Evolutionary conservation across 805 yeast genomes (phyloP).

Genomic region (Yamadazyma paraphyllophila): DNA sequence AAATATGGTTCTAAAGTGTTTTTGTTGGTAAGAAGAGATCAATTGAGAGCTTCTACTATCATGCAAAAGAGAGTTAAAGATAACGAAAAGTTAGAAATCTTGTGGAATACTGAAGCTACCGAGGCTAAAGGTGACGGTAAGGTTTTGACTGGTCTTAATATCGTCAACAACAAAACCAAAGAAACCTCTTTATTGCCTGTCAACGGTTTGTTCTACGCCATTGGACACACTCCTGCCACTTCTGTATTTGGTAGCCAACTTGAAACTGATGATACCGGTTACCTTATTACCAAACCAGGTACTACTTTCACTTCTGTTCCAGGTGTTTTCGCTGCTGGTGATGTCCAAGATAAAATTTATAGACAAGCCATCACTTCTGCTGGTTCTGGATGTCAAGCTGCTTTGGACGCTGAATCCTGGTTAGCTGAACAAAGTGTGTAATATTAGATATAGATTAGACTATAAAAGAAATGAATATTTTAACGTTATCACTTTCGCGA

Average conservation of each 20-base stretch:
- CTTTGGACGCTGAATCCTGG: conserved; percentile 87
- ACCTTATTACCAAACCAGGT: conserved; percentile 88
- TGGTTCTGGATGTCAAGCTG: conserved; percentile 99
- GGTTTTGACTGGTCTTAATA: conserved; percentile 59
- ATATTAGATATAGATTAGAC: background rate
- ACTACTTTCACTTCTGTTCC: conserved; percentile 78
- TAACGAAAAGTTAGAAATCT: conserved; percentile 86
- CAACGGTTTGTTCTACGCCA: conserved; percentile 94
- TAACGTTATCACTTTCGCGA: conserved; percentile 13
- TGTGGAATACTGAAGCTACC: conserved; percentile 79
- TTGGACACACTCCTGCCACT: conserved; percentile 97
- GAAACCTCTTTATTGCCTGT: conserved; percentile 69
- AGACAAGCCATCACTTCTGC: conserved; percentile 99
- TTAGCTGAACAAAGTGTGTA: conserved; percentile 51
- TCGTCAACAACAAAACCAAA: conserved; percentile 71
- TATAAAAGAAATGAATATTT: background rate
- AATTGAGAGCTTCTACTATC: conserved; percentile 89
- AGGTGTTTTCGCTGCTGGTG: conserved; percentile 98
- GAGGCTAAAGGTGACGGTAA: conserved; percentile 96
- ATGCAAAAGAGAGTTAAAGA: conserved; percentile 91
- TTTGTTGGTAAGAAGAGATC: conserved; percentile 91
- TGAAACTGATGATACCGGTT: conserved; percentile 84
- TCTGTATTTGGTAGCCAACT: conserved; percentile 71
- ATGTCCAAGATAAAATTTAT: conserved; percentile 93
- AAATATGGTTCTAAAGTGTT: conserved; percentile 96